These are phyloP conservation scores for Backusella mclennaniae DNA, from an alignment of 192 early-diverging fungal genomes.

Conservation along the genomic window DNA sequence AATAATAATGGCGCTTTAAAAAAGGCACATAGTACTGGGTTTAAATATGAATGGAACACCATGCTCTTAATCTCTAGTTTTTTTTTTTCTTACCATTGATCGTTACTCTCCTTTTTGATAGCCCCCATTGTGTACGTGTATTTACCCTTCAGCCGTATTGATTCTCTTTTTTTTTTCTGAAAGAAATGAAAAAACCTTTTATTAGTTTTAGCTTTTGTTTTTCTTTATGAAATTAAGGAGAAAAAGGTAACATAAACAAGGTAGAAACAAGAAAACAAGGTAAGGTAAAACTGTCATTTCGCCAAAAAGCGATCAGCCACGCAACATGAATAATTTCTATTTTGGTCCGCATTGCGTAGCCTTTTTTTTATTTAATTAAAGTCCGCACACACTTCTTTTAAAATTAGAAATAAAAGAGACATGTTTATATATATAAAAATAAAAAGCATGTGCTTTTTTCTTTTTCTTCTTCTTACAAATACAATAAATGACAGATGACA, in stretches of 20 bases:
- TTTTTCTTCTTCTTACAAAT: not conserved
- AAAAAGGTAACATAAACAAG: not conserved
- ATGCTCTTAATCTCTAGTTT: not conserved
- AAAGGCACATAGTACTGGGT: slow-evolving; percentile 37
- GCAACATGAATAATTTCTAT: slow-evolving; percentile 2
- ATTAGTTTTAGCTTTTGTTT: not conserved
- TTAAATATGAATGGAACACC: not conserved
- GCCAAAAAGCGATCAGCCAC: not conserved
- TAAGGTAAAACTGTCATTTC: slow-evolving; percentile 1
- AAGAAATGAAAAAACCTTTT: not conserved
- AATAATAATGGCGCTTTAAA: slow-evolving; percentile 29
- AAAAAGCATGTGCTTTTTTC: not conserved
- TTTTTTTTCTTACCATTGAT: not conserved
- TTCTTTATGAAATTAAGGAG: not conserved
- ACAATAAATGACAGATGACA: not conserved
- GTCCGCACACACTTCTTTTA: not conserved
- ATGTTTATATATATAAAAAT: not conserved
- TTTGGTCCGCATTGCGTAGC: not conserved
- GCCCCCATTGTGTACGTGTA: not conserved
- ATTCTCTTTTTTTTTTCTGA: not conserved
- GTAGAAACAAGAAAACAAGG: not conserved
- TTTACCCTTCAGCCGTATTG: not conserved
- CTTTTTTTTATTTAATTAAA: not conserved
- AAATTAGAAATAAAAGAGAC: slow-evolving; percentile 2
- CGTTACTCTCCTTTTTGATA: not conserved